Conservation (phyloP, 2,329 filamentous ascomycete genomes). For the Elsinoe batatas region DNA sequence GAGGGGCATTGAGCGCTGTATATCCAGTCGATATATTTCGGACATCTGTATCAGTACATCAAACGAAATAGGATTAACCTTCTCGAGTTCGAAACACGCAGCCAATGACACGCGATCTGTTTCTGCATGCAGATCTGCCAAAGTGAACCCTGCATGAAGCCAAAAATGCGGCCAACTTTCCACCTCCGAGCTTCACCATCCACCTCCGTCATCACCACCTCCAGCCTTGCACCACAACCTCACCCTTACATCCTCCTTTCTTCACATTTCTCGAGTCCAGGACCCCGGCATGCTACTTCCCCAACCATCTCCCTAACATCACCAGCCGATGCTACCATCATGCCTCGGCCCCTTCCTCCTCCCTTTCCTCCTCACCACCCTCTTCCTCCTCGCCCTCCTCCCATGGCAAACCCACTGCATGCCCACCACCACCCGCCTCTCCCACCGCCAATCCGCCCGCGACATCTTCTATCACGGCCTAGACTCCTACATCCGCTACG, state of each 20-base stretch:
- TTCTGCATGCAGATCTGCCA: not conserved
- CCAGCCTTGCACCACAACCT: not conserved
- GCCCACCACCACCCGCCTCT: slow-evolving; percentile 33
- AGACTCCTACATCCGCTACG: slow-evolving; percentile 86
- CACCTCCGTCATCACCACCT: not conserved
- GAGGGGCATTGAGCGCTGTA: not conserved
- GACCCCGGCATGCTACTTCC: not conserved
- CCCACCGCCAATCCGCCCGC: slow-evolving; percentile 37
- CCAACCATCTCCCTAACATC: not conserved
- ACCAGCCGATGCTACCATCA: slow-evolving; percentile 6
- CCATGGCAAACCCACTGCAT: slow-evolving; percentile 31
- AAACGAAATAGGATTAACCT: not conserved
- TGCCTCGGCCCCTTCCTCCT: not conserved
- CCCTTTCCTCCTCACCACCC: not conserved
- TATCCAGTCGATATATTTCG: slow-evolving; percentile 8
- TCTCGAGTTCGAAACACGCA: not conserved
- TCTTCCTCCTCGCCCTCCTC: slow-evolving; percentile 18
- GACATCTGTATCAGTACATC: slow-evolving; percentile 2
- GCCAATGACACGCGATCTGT: slow-evolving; percentile 7
- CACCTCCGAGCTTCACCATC: slow-evolving; percentile 1
- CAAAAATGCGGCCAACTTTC: not conserved
- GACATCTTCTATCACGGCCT: slow-evolving; percentile 96
- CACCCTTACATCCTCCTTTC: not conserved
- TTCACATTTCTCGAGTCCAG: not conserved
- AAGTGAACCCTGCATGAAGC: slow-evolving; percentile 1